Base-by-base conservation (phyloP, 2,329 filamentous ascomycete species). In the Fusarium papillatum region DNA sequence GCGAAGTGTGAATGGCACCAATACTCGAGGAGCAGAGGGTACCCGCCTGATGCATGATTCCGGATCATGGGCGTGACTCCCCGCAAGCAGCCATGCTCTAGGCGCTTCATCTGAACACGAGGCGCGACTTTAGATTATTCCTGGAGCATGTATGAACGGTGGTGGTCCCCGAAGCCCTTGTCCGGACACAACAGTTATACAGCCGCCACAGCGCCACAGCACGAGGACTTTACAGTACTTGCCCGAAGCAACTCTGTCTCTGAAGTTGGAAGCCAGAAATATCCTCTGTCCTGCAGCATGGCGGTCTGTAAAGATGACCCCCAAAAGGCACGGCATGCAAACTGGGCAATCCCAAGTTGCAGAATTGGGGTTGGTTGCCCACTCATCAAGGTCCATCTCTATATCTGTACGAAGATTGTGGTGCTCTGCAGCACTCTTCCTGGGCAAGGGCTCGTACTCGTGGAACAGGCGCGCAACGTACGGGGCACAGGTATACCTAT, bases 31-130 rank as follows among this genome's bases (percentile, higher is more conserved):
- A 61, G 36, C 53, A 61, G 48, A 69, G 46, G 46, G 50, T 24
- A 24, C 41, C 63, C 34, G 46, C 19, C 53, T 24, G 66, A 70
- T 71, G 75, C 68, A 78, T 50, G 61, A 59, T 71, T 50, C 64
- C 63, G 75, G 59, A 48, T 36, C 3, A 63, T 61, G 67, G 63
- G 71, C 65, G 60, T 71, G 64, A 68, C 62, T 75, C 59, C 24
- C 64, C 66, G 66, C 57, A 38, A 72, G 53, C n/a, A 68, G 63
- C 67, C 55, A 72, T 36, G 31, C 31, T 60, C 26, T 70, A 38
- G 64, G 31, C 64, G 38, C 41, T 70, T 68, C 59, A 57, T 72
- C 69, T 72, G 73, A 79, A 76, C 76, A 79, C 75, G 73, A 75
- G 73, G 71, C 65, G 64, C 68, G 69, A 69, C 53, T 66, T 59